Evolutionary conservation across 2,329 filamentous ascomycete species (phyloP).

Genomic region (Aspergillus pseudoterreus): DNA sequence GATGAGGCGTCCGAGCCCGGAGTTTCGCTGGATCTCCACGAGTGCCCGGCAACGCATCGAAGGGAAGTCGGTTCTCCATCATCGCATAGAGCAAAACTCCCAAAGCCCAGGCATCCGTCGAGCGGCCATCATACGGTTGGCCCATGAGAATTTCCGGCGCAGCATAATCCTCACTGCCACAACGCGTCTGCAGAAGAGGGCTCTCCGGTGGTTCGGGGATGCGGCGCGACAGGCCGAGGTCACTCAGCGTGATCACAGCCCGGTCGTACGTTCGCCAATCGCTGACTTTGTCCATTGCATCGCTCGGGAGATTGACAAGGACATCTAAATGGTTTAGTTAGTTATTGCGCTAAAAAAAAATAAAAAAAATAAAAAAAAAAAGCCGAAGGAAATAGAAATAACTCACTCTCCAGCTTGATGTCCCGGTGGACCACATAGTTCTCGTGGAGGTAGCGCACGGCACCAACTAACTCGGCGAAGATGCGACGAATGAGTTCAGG

Average conservation of each 20-base stretch:
- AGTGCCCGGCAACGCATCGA: slow-evolving; percentile 81
- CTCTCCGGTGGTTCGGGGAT: slow-evolving; percentile 70
- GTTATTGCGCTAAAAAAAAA: neutral
- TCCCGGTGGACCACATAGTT: slow-evolving; percentile 90
- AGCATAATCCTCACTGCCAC: slow-evolving; percentile 94
- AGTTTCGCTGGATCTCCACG: slow-evolving; percentile 68
- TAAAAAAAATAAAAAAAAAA: too few species aligned
- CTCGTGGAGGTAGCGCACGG: slow-evolving; percentile 79
- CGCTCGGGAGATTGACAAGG: slow-evolving; percentile 74
- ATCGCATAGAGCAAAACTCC: slow-evolving; percentile 91
- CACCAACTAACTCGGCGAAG: slow-evolving; percentile 82
- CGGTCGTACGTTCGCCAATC: slow-evolving; percentile 75
- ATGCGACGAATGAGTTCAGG: slow-evolving; percentile 73
- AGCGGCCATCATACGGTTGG: slow-evolving; percentile 86
- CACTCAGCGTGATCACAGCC: slow-evolving; percentile 82
- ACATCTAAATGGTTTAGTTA: slow-evolving; percentile 60
- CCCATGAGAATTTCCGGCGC: slow-evolving; percentile 95
- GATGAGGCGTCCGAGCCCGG: slow-evolving; percentile 79
- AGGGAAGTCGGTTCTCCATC: slow-evolving; percentile 87
- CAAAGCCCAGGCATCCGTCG: slow-evolving; percentile 91
- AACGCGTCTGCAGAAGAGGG: slow-evolving; percentile 86
- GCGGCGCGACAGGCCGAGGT: slow-evolving; percentile 82
- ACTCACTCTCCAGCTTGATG: slow-evolving; percentile 94
- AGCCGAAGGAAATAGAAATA: neutral
- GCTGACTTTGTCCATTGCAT: slow-evolving; percentile 61